Percentiles rank a stretch among this genome's conserved stretches.
phyloP scores from a whole-genome alignment of 2,329 filamentous ascomycete species.

The Corinectria fuckeliana region DNA sequence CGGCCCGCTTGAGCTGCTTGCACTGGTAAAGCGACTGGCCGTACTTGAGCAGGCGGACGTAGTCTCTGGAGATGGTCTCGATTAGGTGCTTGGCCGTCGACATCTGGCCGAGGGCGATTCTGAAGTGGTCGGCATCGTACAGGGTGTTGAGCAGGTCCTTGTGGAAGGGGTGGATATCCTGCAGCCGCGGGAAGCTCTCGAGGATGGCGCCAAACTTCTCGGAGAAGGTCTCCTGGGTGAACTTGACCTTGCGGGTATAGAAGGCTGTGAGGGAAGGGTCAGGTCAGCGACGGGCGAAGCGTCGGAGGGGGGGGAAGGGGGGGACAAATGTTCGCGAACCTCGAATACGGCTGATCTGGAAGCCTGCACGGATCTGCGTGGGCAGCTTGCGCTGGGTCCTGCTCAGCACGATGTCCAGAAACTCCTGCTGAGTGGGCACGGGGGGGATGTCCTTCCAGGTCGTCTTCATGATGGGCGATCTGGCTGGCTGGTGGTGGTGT shows the following conservation, averaged over 20 bases:
- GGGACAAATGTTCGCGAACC: slow-evolving; percentile 44
- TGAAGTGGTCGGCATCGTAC: slow-evolving; percentile 98
- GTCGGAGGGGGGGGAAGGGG: neutral
- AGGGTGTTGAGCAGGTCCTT: slow-evolving; percentile 86
- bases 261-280: slow-evolving; percentile 63
- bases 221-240: slow-evolving; percentile 93
- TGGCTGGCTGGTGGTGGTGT: slow-evolving; percentile 19
- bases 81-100: slow-evolving; percentile 96
- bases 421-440: slow-evolving; percentile 92
- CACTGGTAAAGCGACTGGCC: slow-evolving; percentile 97
- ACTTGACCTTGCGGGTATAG: slow-evolving; percentile 98
- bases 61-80: slow-evolving; percentile 94
- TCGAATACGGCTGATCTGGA: slow-evolving; percentile 92
- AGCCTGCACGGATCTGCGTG: slow-evolving; percentile 93
- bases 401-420: slow-evolving; percentile 95
- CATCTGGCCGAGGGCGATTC: slow-evolving; percentile 93
- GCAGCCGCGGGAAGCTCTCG: slow-evolving; percentile 88
- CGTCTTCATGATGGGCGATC: slow-evolving; percentile 60
- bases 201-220: slow-evolving; percentile 93
- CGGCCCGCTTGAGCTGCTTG: slow-evolving; percentile 97
- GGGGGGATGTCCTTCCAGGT: slow-evolving; percentile 82
- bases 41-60: slow-evolving; percentile 91
- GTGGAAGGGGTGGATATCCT: slow-evolving; percentile 96
- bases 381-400: slow-evolving; percentile 91
- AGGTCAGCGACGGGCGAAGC: neutral